Evolutionary conservation across 208 protist species (phyloP), one percentile per base, ranked within the genome.

Genomic region (Trypanosoma lewisi): DNA sequence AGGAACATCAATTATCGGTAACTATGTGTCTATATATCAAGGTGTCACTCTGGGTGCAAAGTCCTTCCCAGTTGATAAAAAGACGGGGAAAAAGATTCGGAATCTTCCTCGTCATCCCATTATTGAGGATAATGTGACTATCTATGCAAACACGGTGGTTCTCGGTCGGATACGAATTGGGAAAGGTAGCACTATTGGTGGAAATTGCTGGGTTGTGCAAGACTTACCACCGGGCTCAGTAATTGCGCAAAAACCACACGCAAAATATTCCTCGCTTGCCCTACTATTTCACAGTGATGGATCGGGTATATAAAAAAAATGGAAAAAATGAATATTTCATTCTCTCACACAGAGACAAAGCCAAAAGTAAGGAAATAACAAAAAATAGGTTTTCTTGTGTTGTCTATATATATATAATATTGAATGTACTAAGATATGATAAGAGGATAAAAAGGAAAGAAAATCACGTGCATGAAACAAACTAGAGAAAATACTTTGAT

Each of bases 31-130:
- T 19, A 63, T 96, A 11, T 91, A 93, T 50, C 88, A 96, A 59
- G 85, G 84, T 47, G 89, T 96, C 16, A 96, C 91, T 5, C 80
- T 97, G 23, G 91, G 91, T 27, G 89, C 82, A 8, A 73, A 72
- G 42, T 86, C 73, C 63, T 89, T 92, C 54, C 85, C 77, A 1
- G 70, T 75, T 0, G 73, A 87, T 56, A 2, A 5, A 48, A 73
- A 73, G 49, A 90, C 82, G 12, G 83, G 83, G 1, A 71, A 75
- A 51, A 36, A 56, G n/a, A 86, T 90, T 37, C 55, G 73, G 19
- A 57, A 78, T 51, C 62, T 86, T n/a, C 71, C 82, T 21, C 75
- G 91, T 4, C 91, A 96, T 65, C 91, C 91, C n/a, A 90, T 90
- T 44, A 73, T 96, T 49, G 86, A 89, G 44, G 84, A 96, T 53